Conservation (phyloP, 768 basidiomycete species). For the Russula virescens region DNA sequence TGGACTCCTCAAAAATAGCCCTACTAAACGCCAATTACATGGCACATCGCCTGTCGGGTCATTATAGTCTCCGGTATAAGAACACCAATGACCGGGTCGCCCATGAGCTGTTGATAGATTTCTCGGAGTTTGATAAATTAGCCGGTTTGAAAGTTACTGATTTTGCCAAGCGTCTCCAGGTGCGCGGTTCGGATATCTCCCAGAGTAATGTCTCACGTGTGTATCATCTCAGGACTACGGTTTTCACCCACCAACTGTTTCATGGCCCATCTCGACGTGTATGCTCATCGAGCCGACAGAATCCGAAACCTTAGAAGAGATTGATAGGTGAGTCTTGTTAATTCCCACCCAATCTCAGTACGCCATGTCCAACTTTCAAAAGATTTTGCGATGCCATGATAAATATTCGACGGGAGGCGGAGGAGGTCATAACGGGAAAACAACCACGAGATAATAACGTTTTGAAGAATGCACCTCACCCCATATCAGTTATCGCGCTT, state of each 20-base stretch:
- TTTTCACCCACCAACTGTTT: constrained; percentile 96
- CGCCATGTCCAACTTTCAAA: neutral
- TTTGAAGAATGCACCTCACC: constrained; percentile 91
- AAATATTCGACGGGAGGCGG: constrained; percentile 85
- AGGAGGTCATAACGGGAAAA: constrained; percentile 79
- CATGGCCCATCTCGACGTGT: constrained; percentile 95
- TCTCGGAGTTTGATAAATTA: constrained; percentile 89
- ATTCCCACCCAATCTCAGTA: neutral
- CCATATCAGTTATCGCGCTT: constrained; percentile 64
- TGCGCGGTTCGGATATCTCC: constrained; percentile 26
- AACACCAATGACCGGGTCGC: constrained; percentile 91
- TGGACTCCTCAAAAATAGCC: constrained; percentile 79
- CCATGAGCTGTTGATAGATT: constrained; percentile 91
- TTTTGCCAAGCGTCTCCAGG: constrained; percentile 94
- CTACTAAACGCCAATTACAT: constrained; percentile 97
- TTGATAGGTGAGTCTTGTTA: constrained; percentile 57
- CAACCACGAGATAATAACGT: constrained; percentile 91
- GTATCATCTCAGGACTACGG: constrained; percentile 62
- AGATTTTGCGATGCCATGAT: constrained; percentile 99
- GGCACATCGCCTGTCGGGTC: constrained; percentile 75
- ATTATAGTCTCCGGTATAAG: constrained; percentile 85
- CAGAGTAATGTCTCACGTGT: neutral
- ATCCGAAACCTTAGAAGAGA: constrained; percentile 88
- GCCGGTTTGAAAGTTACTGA: constrained; percentile 91
- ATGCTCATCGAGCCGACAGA: constrained; percentile 99